Conservation (phyloP, 148 eudicot genomes). For the Salicornia ramosissima region DNA sequence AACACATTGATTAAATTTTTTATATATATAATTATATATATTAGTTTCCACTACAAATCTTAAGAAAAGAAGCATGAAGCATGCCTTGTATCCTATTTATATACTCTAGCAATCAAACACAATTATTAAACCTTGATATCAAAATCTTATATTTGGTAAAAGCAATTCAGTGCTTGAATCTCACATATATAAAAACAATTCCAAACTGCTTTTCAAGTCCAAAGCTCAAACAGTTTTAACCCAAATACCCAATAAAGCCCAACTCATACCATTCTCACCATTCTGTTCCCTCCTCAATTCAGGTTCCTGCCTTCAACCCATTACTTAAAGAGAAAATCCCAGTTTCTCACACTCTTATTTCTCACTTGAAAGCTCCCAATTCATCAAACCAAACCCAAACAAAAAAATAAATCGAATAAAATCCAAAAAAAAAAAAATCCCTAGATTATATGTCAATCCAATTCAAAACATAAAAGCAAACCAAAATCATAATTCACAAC, state of each 20-base stretch:
- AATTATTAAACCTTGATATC: constrained; percentile 5
- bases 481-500: background rate
- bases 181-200: background rate
- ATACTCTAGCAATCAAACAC: too few species aligned
- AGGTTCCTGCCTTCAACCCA: constrained; percentile 2
- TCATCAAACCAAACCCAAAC: constrained; percentile 10
- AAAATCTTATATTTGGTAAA: background rate
- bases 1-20: too few species aligned
- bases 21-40: too few species aligned
- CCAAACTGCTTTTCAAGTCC: background rate
- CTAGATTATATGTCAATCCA: too few species aligned
- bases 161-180: background rate
- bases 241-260: background rate
- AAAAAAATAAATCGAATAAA: constrained; percentile 6
- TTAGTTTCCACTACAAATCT: too few species aligned
- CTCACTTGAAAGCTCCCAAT: background rate
- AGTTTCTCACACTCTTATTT: too few species aligned
- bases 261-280: background rate
- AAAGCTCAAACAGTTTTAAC: background rate
- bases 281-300: background rate
- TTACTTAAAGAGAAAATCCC: too few species aligned
- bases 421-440: background rate
- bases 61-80: too few species aligned
- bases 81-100: too few species aligned
- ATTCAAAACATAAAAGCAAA: too few species aligned